Conservation (phyloP, 2,329 filamentous ascomycete genomes). For the Escovopsis sp. region DNA sequence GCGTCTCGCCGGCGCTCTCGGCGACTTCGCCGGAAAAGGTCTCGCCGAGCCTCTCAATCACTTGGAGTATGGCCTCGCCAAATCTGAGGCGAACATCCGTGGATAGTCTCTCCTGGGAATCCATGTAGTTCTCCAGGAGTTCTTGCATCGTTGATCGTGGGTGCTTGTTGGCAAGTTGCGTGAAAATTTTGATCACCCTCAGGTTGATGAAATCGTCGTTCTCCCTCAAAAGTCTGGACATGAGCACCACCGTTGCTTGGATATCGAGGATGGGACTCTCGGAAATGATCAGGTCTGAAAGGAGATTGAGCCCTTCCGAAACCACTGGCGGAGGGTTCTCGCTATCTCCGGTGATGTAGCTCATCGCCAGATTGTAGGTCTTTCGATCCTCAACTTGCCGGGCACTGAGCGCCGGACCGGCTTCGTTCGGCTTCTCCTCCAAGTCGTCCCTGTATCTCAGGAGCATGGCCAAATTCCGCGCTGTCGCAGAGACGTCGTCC, state of each 20-base stretch:
- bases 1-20: slow-evolving; percentile 36
- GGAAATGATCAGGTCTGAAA: slow-evolving; percentile 40
- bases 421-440: slow-evolving; percentile 29
- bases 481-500: slow-evolving; percentile 34
- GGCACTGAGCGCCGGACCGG: slow-evolving; percentile 24
- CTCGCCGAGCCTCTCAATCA: slow-evolving; percentile 45
- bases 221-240: slow-evolving; percentile 50
- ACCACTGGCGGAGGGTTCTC: slow-evolving; percentile 52
- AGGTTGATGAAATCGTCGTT: slow-evolving; percentile 59
- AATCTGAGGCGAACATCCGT: slow-evolving; percentile 53
- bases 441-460: slow-evolving; percentile 38
- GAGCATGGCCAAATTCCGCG: slow-evolving; percentile 39
- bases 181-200: slow-evolving; percentile 50
- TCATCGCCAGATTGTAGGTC: slow-evolving; percentile 46
- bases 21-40: slow-evolving; percentile 41
- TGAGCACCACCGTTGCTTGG: slow-evolving; percentile 46
- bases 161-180: slow-evolving; percentile 45
- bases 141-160: slow-evolving; percentile 47
- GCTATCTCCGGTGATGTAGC: slow-evolving; percentile 41
- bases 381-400: slow-evolving; percentile 45
- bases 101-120: slow-evolving; percentile 39
- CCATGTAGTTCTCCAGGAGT: slow-evolving; percentile 52
- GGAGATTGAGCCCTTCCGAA: slow-evolving; percentile 46
- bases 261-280: slow-evolving; percentile 49
- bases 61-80: slow-evolving; percentile 51